Conservation (phyloP, 164 flowering plant genomes). For the Annona cherimola region DNA sequence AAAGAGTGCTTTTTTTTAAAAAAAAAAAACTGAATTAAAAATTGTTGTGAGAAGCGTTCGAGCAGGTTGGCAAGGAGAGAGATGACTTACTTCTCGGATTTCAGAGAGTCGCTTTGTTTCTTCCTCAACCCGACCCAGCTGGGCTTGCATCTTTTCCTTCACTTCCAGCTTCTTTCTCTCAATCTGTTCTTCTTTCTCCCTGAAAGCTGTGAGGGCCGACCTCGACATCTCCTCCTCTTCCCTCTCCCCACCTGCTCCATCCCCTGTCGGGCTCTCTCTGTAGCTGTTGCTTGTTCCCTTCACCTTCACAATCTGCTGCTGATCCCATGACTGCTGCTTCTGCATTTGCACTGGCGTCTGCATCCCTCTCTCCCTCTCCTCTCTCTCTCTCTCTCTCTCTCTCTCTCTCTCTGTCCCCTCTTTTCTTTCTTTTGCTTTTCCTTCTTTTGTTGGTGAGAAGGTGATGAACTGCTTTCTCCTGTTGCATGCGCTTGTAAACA, state of each 20-base stretch:
- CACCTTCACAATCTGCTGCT: constrained; percentile 31
- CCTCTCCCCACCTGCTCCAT: constrained; percentile 25
- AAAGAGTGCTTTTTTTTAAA: too few relatives aligned
- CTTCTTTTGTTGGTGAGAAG: constrained; percentile 1
- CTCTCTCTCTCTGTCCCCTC: not conserved
- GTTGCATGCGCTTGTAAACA: constrained; percentile 27
- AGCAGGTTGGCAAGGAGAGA: not conserved
- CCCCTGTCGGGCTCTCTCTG: constrained; percentile 31
- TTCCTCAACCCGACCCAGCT: constrained; percentile 69
- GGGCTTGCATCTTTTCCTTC: constrained; percentile 66
- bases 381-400: constrained; percentile 2
- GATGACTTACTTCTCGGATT: constrained; percentile 59
- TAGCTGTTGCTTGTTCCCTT: constrained; percentile 36
- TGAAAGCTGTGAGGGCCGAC: constrained; percentile 60
- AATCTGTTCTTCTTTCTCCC: constrained; percentile 84
- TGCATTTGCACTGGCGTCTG: constrained; percentile 30
- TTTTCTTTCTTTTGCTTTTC: constrained; percentile 2
- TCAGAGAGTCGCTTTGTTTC: constrained; percentile 71
- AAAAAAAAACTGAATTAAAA: too few relatives aligned
- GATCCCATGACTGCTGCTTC: constrained; percentile 31
- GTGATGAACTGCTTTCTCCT: not conserved
- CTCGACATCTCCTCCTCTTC: constrained; percentile 64
- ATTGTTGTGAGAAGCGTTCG: too few relatives aligned
- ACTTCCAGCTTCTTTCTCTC: constrained; percentile 84
- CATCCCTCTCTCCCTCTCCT: not conserved